Base-by-base conservation (phyloP, 768 basidiomycete species). In the Boletus edulis region DNA sequence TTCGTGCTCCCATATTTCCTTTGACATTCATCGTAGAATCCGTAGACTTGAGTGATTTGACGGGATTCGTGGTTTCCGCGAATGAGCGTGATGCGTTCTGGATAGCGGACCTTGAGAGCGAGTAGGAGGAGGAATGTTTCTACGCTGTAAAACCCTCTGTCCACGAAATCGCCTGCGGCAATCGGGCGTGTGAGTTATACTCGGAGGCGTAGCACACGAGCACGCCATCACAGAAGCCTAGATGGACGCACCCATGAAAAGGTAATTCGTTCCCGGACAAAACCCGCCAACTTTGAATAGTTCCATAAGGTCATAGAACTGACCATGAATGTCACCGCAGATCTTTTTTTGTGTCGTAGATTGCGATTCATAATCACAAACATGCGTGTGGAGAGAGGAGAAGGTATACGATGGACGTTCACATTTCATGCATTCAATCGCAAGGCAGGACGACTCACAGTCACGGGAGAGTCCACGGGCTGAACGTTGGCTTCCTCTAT, bases 401-500 rank as follows among this genome's bases (percentile, higher is more conserved):
- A 35, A 44, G 27, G 10, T 15, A 43, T 8, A 29, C 42, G 46
- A 17, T 47, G 20, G 29, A 11, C 20, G 27, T 49, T 63, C 46
- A 45, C 47, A 24, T 59, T 24, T 29, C 39, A 32, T 29, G 47
- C 20, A 31, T 40, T 49, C 31, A 3, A 20, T 40, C 29, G 24
- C 18, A 47, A 60, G 48, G 4, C 51, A n/a, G 54, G 42, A 34
- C 34, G 47, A 76, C 84, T 74, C 75, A 87, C 94, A 63, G 96
- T 98, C 14, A 98, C 94, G 14, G 96, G 96, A 43, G 94, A 87
- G 75, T 98, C 95, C 34, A 98, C 90, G 60, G 87, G 84, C 70
- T 98, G 95, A 2, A 99, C 94, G 69, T 99, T 99, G 3, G 90
- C 96, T 73, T 98, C 96, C 73, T 98, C 96, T 64, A 98, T 92